Conservation (phyloP, 75 land plant species). For the Cupressus sempervirens region DNA sequence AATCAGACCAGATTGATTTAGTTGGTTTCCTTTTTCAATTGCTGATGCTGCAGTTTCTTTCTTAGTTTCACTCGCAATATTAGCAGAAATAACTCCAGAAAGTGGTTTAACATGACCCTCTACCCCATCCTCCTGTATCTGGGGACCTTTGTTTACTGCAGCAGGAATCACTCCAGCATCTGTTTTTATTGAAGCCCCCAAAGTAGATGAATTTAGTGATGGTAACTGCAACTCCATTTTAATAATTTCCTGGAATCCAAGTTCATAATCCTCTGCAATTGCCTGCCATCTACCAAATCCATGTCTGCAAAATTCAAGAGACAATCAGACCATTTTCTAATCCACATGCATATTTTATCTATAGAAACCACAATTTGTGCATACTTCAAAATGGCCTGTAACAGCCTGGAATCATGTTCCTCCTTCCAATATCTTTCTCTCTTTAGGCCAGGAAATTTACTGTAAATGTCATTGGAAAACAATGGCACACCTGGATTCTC, state of each 20-base stretch:
- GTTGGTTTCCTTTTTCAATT: conserved; percentile 29
- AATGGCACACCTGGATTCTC: conserved; percentile 43
- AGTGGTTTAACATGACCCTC: conserved; percentile 14
- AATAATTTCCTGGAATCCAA: conserved; percentile 49
- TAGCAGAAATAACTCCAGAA: conserved; percentile 13
- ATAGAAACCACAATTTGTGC: not conserved
- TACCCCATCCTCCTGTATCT: conserved; percentile 8
- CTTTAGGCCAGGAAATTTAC: conserved; percentile 42
- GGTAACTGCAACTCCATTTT: conserved; percentile 74
- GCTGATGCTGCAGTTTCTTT: conserved; percentile 22
- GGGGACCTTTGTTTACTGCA: not conserved
- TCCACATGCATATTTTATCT: not conserved
- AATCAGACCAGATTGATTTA: conserved; percentile 24
- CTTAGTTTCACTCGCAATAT: conserved; percentile 5
- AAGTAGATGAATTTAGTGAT: conserved; percentile 22
- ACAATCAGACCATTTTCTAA: not conserved
- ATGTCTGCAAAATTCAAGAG: conserved; percentile 57
- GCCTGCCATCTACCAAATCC: conserved; percentile 98
- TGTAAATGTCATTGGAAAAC: conserved; percentile 52
- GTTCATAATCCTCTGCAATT: conserved; percentile 74
- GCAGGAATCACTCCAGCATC: conserved; percentile 24
- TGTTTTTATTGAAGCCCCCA: conserved; percentile 23
- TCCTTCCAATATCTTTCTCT: conserved; percentile 79
- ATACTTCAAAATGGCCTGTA: conserved; percentile 86
- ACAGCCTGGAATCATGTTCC: conserved; percentile 66